Conservation (phyloP, 805 yeast species). For the Metschnikowia lachancei region DNA sequence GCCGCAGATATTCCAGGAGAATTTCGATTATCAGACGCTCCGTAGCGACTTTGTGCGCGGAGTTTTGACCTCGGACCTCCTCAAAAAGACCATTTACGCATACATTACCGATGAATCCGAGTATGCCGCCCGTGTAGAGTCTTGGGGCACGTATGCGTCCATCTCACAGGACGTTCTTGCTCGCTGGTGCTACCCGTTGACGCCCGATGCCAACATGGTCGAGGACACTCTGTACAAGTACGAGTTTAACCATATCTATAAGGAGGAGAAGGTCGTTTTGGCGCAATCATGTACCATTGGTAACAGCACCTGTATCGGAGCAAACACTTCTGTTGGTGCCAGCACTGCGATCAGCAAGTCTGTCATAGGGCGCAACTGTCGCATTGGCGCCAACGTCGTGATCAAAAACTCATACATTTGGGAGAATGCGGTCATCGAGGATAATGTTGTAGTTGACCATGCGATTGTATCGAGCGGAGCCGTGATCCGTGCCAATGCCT, state of each 20-base stretch:
- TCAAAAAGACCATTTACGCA: slow-evolving; percentile 88
- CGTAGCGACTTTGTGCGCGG: slow-evolving; percentile 89
- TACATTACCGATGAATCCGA: slow-evolving; percentile 70
- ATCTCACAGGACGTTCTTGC: slow-evolving; percentile 85
- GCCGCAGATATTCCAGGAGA: slow-evolving; percentile 93
- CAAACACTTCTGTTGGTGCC: slow-evolving; percentile 72
- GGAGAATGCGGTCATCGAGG: slow-evolving; percentile 76
- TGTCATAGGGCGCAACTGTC: slow-evolving; percentile 82
- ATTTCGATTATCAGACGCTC: slow-evolving; percentile 87
- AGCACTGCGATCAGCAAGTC: slow-evolving; percentile 63
- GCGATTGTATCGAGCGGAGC: slow-evolving; percentile 72
- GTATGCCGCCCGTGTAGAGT: slow-evolving; percentile 93
- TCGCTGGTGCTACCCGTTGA: slow-evolving; percentile 90
- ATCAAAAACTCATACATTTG: slow-evolving; percentile 80
- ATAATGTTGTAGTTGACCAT: slow-evolving; percentile 54
- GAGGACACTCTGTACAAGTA: slow-evolving; percentile 68
- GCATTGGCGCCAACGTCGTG: slow-evolving; percentile 72
- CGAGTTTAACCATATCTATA: slow-evolving; percentile 82
- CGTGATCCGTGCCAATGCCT: slow-evolving; percentile 49
- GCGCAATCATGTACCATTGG: slow-evolving; percentile 92
- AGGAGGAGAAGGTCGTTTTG: slow-evolving; percentile 81
- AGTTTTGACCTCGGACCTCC: slow-evolving; percentile 81
- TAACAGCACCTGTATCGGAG: slow-evolving; percentile 78
- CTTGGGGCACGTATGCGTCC: slow-evolving; percentile 90
- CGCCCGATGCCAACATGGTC: slow-evolving; percentile 78